Evolutionary conservation across 495 filamentous ascomycete species (phyloP).

Genomic region (Penicillium taxi): DNA sequence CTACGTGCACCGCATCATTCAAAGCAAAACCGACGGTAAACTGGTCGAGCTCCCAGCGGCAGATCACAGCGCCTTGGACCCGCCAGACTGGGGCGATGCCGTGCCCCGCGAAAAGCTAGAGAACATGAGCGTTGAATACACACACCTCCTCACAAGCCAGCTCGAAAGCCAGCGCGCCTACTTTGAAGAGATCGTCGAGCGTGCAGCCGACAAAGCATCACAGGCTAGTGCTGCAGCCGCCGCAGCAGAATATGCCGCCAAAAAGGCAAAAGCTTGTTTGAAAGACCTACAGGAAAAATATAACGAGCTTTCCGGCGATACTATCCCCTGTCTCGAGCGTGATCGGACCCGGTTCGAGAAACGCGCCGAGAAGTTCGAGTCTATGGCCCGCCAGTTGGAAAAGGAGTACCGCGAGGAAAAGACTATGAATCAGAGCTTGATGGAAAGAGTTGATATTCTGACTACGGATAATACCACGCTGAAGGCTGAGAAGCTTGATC

Average conservation of each 20-base stretch:
- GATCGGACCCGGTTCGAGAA: conserved; percentile 60
- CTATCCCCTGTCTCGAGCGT: conserved; percentile 57
- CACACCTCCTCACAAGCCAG: conserved; percentile 83
- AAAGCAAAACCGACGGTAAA: conserved; percentile 82
- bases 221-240: conserved; percentile 61
- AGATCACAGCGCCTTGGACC: conserved; percentile 36
- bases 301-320: conserved; percentile 46
- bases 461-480: conserved; percentile 48
- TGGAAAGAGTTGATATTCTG: conserved; percentile 66
- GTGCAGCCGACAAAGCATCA: conserved; percentile 84
- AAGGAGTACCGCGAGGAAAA: conserved; percentile 84
- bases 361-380: conserved; percentile 60
- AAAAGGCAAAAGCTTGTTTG: conserved; percentile 44
- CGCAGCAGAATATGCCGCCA: conserved; percentile 48
- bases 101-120: conserved; percentile 89
- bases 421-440: conserved; percentile 65
- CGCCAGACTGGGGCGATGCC: conserved; percentile 51
- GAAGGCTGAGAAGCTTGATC: conserved; percentile 48
- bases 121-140: conserved; percentile 86
- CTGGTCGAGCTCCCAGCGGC: conserved; percentile 69
- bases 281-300: conserved; percentile 48
- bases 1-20: conserved; percentile 92
- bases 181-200: conserved; percentile 87
- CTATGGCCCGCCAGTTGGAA: conserved; percentile 66
- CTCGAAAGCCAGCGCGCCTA: conserved; percentile 87